A percentile compares a stretch with the other conserved stretches of the same genome.
These are phyloP conservation scores for Aspergillus neoniger DNA, from an alignment of 2,329 filamentous ascomycete genomes.

Conservation along the genomic window DNA sequence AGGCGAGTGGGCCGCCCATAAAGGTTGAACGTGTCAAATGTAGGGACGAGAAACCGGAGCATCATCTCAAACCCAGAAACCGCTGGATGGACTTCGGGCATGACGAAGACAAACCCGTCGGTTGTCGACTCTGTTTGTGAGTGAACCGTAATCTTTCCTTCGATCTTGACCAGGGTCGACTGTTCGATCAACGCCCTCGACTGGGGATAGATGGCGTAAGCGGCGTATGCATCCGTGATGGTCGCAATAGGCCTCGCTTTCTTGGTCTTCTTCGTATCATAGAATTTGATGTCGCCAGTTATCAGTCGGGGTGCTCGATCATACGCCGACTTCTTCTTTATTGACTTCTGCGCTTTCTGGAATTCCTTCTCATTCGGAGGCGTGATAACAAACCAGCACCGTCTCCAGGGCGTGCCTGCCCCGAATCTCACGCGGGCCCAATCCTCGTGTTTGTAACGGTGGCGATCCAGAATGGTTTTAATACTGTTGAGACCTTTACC, in stretches of 20 bases:
- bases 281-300: slow-evolving; percentile 92
- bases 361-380: slow-evolving; percentile 93
- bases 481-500: slow-evolving; percentile 89
- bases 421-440: slow-evolving; percentile 96
- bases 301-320: slow-evolving; percentile 70
- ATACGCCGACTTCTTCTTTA: slow-evolving; percentile 81
- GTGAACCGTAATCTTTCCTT: slow-evolving; percentile 87
- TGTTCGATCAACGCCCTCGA: slow-evolving; percentile 91
- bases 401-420: slow-evolving; percentile 90
- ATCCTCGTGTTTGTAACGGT: slow-evolving; percentile 76
- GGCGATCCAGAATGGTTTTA: slow-evolving; percentile 79
- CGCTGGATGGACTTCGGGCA: slow-evolving; percentile 92
- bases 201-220: slow-evolving; percentile 94
- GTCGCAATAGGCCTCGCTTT: slow-evolving; percentile 88
- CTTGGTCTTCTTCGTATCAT: slow-evolving; percentile 90
- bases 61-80: slow-evolving; percentile 95
- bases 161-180: slow-evolving; percentile 90
- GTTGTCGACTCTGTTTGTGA: slow-evolving; percentile 72
- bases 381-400: slow-evolving; percentile 93
- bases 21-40: slow-evolving; percentile 87
- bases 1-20: slow-evolving; percentile 88
- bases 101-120: slow-evolving; percentile 95
- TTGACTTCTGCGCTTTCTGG: slow-evolving; percentile 76
- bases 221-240: slow-evolving; percentile 85
- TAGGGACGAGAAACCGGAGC: slow-evolving; percentile 86